Evolutionary conservation across 495 filamentous ascomycete genomes (phyloP).

Genomic region (Penicillium steckii): DNA sequence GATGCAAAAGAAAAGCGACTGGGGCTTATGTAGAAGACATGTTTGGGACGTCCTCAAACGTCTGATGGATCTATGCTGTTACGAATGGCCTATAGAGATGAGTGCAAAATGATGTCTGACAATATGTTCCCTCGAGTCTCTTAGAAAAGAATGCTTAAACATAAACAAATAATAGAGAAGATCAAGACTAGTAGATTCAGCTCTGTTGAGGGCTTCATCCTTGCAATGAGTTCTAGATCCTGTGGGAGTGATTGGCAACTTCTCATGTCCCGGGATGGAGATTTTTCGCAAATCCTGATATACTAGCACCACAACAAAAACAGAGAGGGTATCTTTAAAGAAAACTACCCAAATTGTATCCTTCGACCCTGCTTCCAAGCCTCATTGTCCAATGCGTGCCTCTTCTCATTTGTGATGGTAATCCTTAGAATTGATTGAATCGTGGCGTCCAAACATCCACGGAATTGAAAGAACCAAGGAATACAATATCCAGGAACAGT

Average conservation of each 20-base stretch:
- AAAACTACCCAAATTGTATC: neutral
- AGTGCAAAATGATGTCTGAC: conserved; percentile 34
- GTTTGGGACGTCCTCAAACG: conserved; percentile 11
- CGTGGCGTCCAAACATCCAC: no score
- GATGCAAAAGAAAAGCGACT: conserved; percentile 13
- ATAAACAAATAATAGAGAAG: conserved; percentile 1
- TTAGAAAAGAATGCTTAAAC: conserved; percentile 1
- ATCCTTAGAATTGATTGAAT: no score
- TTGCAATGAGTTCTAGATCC: neutral
- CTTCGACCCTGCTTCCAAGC: neutral
- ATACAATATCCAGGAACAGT: neutral
- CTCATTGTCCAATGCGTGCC: neutral
- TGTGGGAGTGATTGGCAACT: neutral
- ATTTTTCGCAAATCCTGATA: no score
- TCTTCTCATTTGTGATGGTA: no score
- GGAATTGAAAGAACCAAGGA: no score
- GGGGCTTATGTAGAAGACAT: conserved; percentile 22
- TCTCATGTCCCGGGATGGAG: neutral
- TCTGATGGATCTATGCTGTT: conserved; percentile 45
- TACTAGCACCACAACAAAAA: no score
- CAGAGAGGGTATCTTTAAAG: neutral
- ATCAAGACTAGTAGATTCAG: neutral
- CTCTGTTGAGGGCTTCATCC: neutral
- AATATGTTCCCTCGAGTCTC: conserved; percentile 3
- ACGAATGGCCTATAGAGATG: conserved; percentile 50